Base-by-base conservation (phyloP, 441 rosid species). In the Bruguiera hainesii region DNA sequence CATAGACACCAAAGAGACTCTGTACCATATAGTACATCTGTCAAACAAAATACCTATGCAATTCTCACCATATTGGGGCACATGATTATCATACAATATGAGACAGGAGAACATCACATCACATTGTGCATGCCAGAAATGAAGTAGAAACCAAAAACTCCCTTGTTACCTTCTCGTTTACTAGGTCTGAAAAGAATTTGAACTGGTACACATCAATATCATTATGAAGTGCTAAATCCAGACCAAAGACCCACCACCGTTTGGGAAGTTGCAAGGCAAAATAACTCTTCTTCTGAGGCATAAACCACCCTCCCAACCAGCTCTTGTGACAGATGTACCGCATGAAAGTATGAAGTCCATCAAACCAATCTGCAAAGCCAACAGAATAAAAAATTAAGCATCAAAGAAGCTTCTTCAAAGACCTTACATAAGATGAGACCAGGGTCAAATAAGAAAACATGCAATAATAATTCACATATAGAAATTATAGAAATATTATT, bases 271-370 rank as follows among this genome's bases (percentile, higher is more conserved):
- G 97, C 86, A 96, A 82, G 20, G 98, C 96, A 81, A 93, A 96
- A 74, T 96, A 96, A 82, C 99, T 96, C 85, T 89, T 93, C 84
- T 87, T 93, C 80, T 93, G 99, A 59, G 99, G 99, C 97, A 96
- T 96, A 65, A 93, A 76, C 99, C 99, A 93, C 72, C 99, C 98
- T 21, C 99, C 99, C 80, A 96, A 83, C 98, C 99, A 96, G 81
- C 90, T 96, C 81, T 96, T 93, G 74, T 93, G 98, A 76, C 99
- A 96, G 75, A 96, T 90, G 76, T 86, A 87, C 83, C 99, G 89
- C 98, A 96, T 96, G 77, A 89, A 96, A 71, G 99, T 96, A 75
- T 96, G 81, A 73, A 96, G 96, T 52, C 98, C 99, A 75, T 96
- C 99, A 51, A 96, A 93, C 99, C 99, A 96, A 80, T 96, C 99